Conservation (phyloP, 169 alveolate species). For the Plasmodium chabaudi region DNA sequence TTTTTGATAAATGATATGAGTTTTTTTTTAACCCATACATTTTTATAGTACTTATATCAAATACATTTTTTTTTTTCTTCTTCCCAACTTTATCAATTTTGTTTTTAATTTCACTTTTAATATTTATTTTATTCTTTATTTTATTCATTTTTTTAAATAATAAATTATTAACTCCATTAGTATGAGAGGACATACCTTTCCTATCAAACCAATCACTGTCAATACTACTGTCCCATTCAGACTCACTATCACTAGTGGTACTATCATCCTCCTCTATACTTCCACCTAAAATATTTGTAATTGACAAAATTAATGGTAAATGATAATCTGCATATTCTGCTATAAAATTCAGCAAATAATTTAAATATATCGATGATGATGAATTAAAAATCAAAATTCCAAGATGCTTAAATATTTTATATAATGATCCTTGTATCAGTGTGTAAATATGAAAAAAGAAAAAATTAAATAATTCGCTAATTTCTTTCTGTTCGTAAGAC, state of each 20-base stretch:
- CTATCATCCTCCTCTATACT: background rate
- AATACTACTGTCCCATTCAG: background rate
- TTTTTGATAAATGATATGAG: slow-evolving; percentile 19
- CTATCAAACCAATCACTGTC: background rate
- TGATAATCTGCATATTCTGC: slow-evolving; percentile 68
- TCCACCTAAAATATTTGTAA: slow-evolving; percentile 13
- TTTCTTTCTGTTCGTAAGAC: slow-evolving; percentile 42
- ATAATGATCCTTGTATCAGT: slow-evolving; percentile 64
- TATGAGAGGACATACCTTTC: background rate
- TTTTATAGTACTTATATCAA: slow-evolving; percentile 35
- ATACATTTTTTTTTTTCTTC: background rate
- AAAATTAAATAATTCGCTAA: slow-evolving; percentile 50
- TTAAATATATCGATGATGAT: slow-evolving; percentile 29
- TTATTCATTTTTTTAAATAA: no score
- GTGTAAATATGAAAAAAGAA: slow-evolving; percentile 73
- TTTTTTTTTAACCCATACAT: background rate
- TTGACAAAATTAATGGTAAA: slow-evolving; percentile 47
- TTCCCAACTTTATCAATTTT: background rate
- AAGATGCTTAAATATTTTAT: slow-evolving; percentile 43
- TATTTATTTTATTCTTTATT: no score
- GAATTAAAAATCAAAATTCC: slow-evolving; percentile 20
- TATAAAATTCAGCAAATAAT: slow-evolving; percentile 38
- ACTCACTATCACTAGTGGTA: background rate
- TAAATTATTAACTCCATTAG: no score
- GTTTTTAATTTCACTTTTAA: background rate